A percentile compares a stretch with the other conserved stretches of the same genome.
Evolutionary conservation across 1,284 basidiomycete species (phyloP).

Genomic region (Sanghuangporus weigelae): DNA sequence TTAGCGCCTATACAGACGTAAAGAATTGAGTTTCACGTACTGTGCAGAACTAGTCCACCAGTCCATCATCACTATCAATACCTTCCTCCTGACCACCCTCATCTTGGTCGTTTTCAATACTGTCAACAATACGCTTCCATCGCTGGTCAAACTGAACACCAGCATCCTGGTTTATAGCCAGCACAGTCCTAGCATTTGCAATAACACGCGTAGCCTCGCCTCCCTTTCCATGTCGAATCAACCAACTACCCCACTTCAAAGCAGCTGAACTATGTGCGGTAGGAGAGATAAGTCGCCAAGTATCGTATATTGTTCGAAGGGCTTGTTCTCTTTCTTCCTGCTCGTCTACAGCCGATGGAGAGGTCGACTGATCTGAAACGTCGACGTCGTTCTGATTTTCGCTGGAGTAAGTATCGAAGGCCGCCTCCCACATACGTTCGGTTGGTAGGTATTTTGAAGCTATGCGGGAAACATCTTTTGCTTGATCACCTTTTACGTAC

Average conservation of each 20-base stretch:
- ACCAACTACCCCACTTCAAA: slow-evolving; percentile 42
- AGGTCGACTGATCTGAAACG: neutral
- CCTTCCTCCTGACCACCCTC: neutral
- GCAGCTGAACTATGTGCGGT: slow-evolving; percentile 30
- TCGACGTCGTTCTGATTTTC: neutral
- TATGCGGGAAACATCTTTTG: slow-evolving; percentile 37
- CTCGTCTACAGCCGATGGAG: neutral
- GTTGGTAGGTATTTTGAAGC: slow-evolving; percentile 37
- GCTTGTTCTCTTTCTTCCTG: slow-evolving; percentile 22
- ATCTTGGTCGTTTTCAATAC: neutral
- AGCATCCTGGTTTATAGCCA: slow-evolving; percentile 19
- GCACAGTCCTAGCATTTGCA: slow-evolving; percentile 25
- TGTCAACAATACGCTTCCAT: slow-evolving; percentile 25
- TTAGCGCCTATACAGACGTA: too few relatives aligned
- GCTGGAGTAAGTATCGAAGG: slow-evolving; percentile 27
- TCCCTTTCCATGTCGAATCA: slow-evolving; percentile 35
- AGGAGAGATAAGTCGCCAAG: slow-evolving; percentile 37
- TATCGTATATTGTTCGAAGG: slow-evolving; percentile 35
- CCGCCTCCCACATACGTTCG: slow-evolving; percentile 38
- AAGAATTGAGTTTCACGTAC: neutral
- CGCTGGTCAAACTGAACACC: slow-evolving; percentile 24
- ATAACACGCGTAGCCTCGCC: slow-evolving; percentile 32
- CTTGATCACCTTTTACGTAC: slow-evolving; percentile 23
- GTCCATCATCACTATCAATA: neutral
- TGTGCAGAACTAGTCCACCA: neutral